These are phyloP conservation scores for Colletotrichum tabaci DNA, from an alignment of 2,329 filamentous ascomycete genomes.

Conservation along the genomic window DNA sequence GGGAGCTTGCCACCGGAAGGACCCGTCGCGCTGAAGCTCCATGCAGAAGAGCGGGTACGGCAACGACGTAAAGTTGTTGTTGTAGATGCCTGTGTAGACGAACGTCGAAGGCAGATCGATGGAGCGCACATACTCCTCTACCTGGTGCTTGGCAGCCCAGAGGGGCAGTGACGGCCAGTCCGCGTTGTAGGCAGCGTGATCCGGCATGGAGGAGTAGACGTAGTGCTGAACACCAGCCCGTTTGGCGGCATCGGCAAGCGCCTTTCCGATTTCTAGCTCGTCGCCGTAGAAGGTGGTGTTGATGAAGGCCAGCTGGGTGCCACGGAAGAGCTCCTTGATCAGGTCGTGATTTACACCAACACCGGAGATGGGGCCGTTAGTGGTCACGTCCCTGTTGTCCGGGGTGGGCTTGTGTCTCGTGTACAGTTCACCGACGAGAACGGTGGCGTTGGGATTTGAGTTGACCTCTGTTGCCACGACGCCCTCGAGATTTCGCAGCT, in stretches of 20 bases:
- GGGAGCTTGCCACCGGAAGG: conserved; percentile 92
- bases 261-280: conserved; percentile 90
- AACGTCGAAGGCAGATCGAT: conserved; percentile 90
- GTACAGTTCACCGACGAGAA: conserved; percentile 76
- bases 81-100: conserved; percentile 97
- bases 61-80: conserved; percentile 98
- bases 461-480: conserved; percentile 91
- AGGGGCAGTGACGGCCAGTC: conserved; percentile 87
- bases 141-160: conserved; percentile 92
- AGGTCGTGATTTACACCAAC: conserved; percentile 80
- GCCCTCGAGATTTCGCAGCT: conserved; percentile 88
- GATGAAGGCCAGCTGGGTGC: conserved; percentile 92
- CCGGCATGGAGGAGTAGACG: conserved; percentile 97
- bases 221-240: conserved; percentile 89
- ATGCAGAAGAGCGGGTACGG: conserved; percentile 96
- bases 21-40: conserved; percentile 87
- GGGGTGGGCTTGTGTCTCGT: conserved; percentile 67
- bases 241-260: conserved; percentile 91
- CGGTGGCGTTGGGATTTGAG: conserved; percentile 81
- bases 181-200: conserved; percentile 85
- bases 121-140: conserved; percentile 91
- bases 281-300: conserved; percentile 98
- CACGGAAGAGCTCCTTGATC: conserved; percentile 84
- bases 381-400: conserved; percentile 74
- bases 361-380: conserved; percentile 73